These are phyloP conservation scores for Podaxis rugospora DNA, from an alignment of 768 basidiomycete genomes.

Conservation along the genomic window DNA sequence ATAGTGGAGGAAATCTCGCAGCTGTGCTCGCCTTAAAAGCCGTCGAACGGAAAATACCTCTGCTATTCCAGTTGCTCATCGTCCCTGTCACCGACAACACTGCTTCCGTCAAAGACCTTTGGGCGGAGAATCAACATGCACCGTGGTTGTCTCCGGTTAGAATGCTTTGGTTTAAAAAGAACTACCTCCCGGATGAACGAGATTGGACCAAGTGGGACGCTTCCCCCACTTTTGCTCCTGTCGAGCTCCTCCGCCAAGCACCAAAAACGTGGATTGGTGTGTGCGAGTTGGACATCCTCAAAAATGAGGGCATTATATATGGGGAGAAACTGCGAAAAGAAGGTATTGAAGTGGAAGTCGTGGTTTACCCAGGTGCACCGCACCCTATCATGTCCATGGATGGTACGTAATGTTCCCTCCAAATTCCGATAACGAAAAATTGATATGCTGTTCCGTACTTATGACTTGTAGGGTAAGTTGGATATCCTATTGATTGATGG, in stretches of 20 bases:
- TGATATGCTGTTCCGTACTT: neutral
- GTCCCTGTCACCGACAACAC: conserved; percentile 78
- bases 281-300: conserved; percentile 61
- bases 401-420: conserved; percentile 33
- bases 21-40: conserved; percentile 64
- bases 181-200: conserved; percentile 60
- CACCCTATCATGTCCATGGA: conserved; percentile 78
- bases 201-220: conserved; percentile 65
- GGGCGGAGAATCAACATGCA: conserved; percentile 53
- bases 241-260: conserved; percentile 41
- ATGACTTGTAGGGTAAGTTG: conserved; percentile 4
- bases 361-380: conserved; percentile 59
- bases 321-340: conserved; percentile 48
- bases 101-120: conserved; percentile 35
- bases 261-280: conserved; percentile 63
- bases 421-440: neutral
- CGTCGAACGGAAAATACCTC: conserved; percentile 41
- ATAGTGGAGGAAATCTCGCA: conserved; percentile 68
- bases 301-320: conserved; percentile 63
- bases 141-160: conserved; percentile 56
- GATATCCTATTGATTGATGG: neutral
- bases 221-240: conserved; percentile 68
- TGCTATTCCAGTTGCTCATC: conserved; percentile 60
- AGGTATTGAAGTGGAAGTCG: conserved; percentile 50
- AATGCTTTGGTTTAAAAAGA: conserved; percentile 72